phyloP scores from a whole-genome alignment of 331 rosid species.

The Pyracantha coccinea region DNA sequence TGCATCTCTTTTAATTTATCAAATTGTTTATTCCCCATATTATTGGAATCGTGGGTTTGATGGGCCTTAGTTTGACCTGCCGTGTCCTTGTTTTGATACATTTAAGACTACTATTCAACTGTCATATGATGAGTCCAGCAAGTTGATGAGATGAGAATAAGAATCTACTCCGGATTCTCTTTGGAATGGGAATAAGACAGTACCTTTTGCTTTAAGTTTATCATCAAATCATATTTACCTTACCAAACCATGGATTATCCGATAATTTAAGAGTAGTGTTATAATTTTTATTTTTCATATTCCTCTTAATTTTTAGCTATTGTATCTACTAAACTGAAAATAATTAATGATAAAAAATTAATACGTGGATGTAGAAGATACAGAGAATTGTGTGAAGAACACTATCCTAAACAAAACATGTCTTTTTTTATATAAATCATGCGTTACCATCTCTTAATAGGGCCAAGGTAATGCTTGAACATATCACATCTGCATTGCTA shows the following conservation, averaged over 20 bases:
- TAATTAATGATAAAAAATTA: too few species aligned
- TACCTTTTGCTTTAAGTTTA: neutral
- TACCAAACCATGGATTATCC: neutral
- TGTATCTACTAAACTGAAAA: too few species aligned
- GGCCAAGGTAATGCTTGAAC: too few species aligned
- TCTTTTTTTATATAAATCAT: neutral
- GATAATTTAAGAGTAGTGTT: too few species aligned
- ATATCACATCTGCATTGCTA: too few species aligned
- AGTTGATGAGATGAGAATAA: neutral
- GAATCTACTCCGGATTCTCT: fast-evolving
- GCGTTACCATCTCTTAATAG: neutral
- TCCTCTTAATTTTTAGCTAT: too few species aligned
- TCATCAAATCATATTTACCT: neutral
- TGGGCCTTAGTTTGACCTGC: neutral
- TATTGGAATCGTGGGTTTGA: neutral
- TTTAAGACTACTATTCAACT: neutral
- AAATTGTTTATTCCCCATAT: neutral
- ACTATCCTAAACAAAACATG: neutral
- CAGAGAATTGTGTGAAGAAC: too few species aligned
- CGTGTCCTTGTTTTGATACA: neutral
- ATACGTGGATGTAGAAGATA: too few species aligned
- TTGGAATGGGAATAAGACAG: too few species aligned
- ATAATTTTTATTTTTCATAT: too few species aligned
- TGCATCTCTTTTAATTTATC: too few species aligned
- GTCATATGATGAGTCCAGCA: neutral